Evolutionary conservation across 2,329 filamentous ascomycete species (phyloP), one percentile per base, ranked within the genome.

Genomic region (Hortaea werneckii): DNA sequence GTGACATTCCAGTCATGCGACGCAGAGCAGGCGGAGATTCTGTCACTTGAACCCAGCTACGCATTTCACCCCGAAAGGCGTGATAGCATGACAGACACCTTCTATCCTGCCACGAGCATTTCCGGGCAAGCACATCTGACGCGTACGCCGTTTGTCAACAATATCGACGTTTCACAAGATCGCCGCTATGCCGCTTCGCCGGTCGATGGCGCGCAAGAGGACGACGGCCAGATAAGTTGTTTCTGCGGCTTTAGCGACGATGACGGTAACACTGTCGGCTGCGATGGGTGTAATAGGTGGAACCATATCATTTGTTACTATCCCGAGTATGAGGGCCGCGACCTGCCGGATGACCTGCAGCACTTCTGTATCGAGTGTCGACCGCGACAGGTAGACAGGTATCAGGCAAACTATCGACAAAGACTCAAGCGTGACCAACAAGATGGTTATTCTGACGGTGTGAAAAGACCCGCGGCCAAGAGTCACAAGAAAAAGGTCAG

Each of bases 301-400:
- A 92, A 98, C 69, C 92, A 98, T 68, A 94, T 95, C 59, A 83
- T 88, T 64, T 98, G 92, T 69, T 96, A 94, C 69, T 96, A 96
- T 65, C 85, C 87, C 57, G 77, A 79, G 62, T 77, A 65, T 47
- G 81, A 65, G 75, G 85, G 73, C 76, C 43, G 44, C 40, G 54
- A 50, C 41, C 85, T 69, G 68, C 89, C 65, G 67, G 83, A 72
- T 20, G 54, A 62, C 35, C 52, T 65, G 59, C 75, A 85, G 46
- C 90, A 98, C 70, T 87, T 83, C 46, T 98, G 92, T 70, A 80
- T 81, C 58, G 87, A 95, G 58, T 98, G 92, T 71, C 80, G 84
- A 50, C 88, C 89, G 12, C 78, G 88, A 51, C 68, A 71, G 41
- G 68, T 95, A 58, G 85, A 96, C 63, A 72, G 74, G 42, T 79